Conservation (phyloP, 1,139 yeast genomes). For the Pichia sp. region DNA sequence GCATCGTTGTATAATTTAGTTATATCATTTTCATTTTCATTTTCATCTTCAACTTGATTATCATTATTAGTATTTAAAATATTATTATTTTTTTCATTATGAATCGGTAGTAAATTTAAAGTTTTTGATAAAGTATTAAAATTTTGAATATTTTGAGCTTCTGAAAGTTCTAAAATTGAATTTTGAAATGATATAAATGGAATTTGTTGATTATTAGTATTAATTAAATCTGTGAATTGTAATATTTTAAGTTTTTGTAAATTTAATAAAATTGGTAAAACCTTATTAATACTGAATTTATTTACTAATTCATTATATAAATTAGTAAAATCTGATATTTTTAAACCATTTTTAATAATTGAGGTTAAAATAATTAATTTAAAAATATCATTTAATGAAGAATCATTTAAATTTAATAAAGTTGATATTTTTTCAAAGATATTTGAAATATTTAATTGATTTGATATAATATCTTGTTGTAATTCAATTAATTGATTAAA, state of each 20-base stretch:
- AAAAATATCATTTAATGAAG: slow-evolving; percentile 39
- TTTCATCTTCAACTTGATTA: background rate
- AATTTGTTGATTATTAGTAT: slow-evolving; percentile 14
- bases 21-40: background rate
- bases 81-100: slow-evolving; percentile 1
- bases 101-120: slow-evolving; percentile 28
- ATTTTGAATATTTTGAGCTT: slow-evolving; percentile 29
- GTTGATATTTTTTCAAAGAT: slow-evolving; percentile 1
- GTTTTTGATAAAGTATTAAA: slow-evolving; percentile 24
- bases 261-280: slow-evolving; percentile 34
- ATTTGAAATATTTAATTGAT: slow-evolving; percentile 36
- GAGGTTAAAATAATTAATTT: slow-evolving; percentile 51
- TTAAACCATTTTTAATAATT: slow-evolving; percentile 58
- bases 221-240: slow-evolving; percentile 12
- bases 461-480: slow-evolving; percentile 66
- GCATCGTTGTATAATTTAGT: slow-evolving; percentile 30
- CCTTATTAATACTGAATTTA: slow-evolving; percentile 49
- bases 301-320: slow-evolving; percentile 47
- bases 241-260: slow-evolving; percentile 26
- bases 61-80: background rate
- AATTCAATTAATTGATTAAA: slow-evolving; percentile 57
- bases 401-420: slow-evolving; percentile 40
- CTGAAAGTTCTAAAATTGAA: slow-evolving; percentile 2
- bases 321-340: slow-evolving; percentile 48
- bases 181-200: slow-evolving; percentile 19